These are phyloP conservation scores for Multifurca ochricompacta DNA, from an alignment of 768 basidiomycete genomes.

Conservation along the genomic window DNA sequence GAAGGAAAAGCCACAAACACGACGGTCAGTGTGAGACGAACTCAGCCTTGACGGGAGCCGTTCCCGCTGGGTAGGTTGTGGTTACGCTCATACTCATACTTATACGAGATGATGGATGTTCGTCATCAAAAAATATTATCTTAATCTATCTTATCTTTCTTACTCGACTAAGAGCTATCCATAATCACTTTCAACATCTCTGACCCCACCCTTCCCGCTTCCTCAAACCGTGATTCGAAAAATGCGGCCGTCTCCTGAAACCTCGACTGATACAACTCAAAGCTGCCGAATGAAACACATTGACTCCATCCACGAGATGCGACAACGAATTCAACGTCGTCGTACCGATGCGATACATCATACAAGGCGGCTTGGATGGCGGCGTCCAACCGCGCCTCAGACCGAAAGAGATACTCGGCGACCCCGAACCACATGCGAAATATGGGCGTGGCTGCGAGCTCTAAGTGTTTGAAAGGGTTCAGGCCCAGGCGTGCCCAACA, in stretches of 20 bases:
- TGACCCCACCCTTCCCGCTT: conserved; percentile 70
- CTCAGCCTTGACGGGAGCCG: conserved; percentile 49
- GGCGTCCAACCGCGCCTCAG: conserved; percentile 47
- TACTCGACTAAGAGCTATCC: conserved; percentile 35
- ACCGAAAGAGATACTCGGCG: conserved; percentile 89
- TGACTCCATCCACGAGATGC: conserved; percentile 96
- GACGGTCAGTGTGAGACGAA: conserved; percentile 30
- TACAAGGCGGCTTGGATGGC: conserved; percentile 70
- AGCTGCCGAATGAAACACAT: conserved; percentile 86
- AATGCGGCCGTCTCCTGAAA: conserved; percentile 77
- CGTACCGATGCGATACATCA: conserved; percentile 72
- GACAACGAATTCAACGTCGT: conserved; percentile 91
- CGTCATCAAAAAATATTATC: background rate
- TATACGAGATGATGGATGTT: background rate
- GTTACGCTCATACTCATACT: background rate
- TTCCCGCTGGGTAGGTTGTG: conserved; percentile 32
- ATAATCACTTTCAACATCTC: conserved; percentile 88
- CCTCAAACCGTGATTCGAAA: conserved; percentile 83
- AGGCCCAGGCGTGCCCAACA: conserved; percentile 88
- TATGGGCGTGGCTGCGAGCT: conserved; percentile 90
- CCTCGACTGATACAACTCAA: conserved; percentile 76
- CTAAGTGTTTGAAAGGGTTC: conserved; percentile 84
- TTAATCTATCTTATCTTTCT: conserved; percentile 9
- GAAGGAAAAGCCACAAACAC: background rate
- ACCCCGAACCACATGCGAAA: conserved; percentile 97